A percentile compares a stretch with the other conserved stretches of the same genome.
Conservation (phyloP, 78 protist species). For the Tieghemostelium lacteum region DNA sequence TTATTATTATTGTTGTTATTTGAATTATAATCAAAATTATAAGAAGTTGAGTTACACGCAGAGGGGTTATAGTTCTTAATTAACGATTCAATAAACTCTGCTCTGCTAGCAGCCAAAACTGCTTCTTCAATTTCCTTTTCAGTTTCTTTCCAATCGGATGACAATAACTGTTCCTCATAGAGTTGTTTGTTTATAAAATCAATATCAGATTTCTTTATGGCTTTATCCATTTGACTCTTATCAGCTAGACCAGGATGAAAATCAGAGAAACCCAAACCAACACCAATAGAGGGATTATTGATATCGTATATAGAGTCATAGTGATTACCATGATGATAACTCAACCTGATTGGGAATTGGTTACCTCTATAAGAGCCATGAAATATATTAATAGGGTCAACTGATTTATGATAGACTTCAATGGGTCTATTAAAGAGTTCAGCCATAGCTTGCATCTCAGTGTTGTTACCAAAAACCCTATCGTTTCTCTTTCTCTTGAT, state of each 20-base stretch:
- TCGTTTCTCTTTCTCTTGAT: conserved; percentile 71
- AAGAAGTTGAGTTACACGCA: too few species aligned
- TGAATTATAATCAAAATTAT: neutral
- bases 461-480: conserved; percentile 74
- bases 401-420: conserved; percentile 58
- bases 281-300: conserved; percentile 82
- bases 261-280: conserved; percentile 84
- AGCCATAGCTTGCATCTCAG: conserved; percentile 87
- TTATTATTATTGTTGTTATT: conserved; percentile 7
- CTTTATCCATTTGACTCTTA: conserved; percentile 35
- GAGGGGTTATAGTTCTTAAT: neutral
- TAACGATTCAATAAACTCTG: conserved; percentile 53
- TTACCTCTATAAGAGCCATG: conserved; percentile 51
- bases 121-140: conserved; percentile 76
- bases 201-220: conserved; percentile 44
- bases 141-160: conserved; percentile 68
- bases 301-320: conserved; percentile 77
- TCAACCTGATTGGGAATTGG: conserved; percentile 66
- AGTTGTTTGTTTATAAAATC: conserved; percentile 48
- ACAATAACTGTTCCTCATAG: conserved; percentile 37
- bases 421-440: conserved; percentile 86
- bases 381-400: conserved; percentile 82
- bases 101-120: conserved; percentile 60
- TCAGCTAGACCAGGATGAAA: conserved; percentile 82
- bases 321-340: conserved; percentile 80